phyloP scores from a whole-genome alignment of 2,329 filamentous ascomycete genomes.

The Phaeosphaeria sp. region DNA sequence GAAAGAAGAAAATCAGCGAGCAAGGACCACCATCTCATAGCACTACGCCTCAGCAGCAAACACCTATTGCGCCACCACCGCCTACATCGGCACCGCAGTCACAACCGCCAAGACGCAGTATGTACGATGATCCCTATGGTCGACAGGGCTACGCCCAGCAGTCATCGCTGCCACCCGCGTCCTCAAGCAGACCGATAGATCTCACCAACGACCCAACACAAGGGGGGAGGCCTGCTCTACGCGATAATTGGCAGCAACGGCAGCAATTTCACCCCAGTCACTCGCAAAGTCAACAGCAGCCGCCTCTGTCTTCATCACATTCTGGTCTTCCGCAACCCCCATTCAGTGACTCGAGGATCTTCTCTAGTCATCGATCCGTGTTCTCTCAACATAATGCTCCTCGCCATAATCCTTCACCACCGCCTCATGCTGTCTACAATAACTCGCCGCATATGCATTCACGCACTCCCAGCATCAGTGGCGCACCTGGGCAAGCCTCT shows the following conservation, averaged over 20 bases:
- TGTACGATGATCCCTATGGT: slow-evolving; percentile 35
- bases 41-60: slow-evolving; percentile 43
- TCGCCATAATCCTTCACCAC: slow-evolving; percentile 44
- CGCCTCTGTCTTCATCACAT: slow-evolving; percentile 37
- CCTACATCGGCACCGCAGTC: slow-evolving; percentile 34
- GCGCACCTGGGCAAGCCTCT: slow-evolving; percentile 28
- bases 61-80: slow-evolving; percentile 41
- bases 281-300: slow-evolving; percentile 33
- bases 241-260: slow-evolving; percentile 40
- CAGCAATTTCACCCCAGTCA: slow-evolving; percentile 35
- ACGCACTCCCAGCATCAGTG: slow-evolving; percentile 43
- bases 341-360: slow-evolving; percentile 28
- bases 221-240: slow-evolving; percentile 21
- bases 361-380: slow-evolving; percentile 37
- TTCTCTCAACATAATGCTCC: slow-evolving; percentile 41
- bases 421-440: slow-evolving; percentile 34
- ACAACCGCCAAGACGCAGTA: slow-evolving; percentile 31
- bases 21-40: slow-evolving; percentile 42
- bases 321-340: slow-evolving; percentile 32
- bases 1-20: slow-evolving; percentile 42
- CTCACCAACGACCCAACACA: slow-evolving; percentile 37
- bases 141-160: slow-evolving; percentile 38
- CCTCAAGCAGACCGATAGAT: slow-evolving; percentile 37
- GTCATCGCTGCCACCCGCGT: slow-evolving; percentile 25
- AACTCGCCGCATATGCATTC: slow-evolving; percentile 45